Percentiles rank a stretch among this genome's conserved stretches.
These are phyloP conservation scores for Zygotorulaspora mrakii DNA, from an alignment of 1,139 yeast species.

Conservation along the genomic window DNA sequence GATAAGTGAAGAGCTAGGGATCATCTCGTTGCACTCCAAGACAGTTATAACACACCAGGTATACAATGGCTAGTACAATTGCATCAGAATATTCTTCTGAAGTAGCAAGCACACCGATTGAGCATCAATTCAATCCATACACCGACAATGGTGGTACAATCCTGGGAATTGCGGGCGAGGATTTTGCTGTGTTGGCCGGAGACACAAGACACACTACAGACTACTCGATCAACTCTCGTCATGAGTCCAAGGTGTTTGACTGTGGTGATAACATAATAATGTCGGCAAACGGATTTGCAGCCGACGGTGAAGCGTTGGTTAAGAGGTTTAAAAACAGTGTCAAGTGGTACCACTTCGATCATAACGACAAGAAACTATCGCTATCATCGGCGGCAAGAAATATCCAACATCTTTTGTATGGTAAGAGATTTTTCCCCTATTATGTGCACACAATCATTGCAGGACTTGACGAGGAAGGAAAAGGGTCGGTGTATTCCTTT, in stretches of 20 bases:
- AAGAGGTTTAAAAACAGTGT: conserved; percentile 71
- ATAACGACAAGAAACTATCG: conserved; percentile 62
- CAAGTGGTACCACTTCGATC: conserved; percentile 92
- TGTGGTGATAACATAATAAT: conserved; percentile 85
- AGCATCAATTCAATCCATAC: conserved; percentile 93
- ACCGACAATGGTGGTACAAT: conserved; percentile 97
- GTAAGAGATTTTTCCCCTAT: conserved; percentile 94
- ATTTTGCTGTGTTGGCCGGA: conserved; percentile 94
- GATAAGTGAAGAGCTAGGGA: no score
- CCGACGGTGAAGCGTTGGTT: conserved; percentile 85
- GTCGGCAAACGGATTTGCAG: conserved; percentile 95
- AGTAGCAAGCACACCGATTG: conserved; percentile 61
- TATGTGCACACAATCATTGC: conserved; percentile 93
- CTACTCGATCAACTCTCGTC: conserved; percentile 87
- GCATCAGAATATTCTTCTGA: conserved; percentile 61
- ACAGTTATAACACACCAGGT: background rate
- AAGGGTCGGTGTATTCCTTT: conserved; percentile 91
- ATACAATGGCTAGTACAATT: conserved; percentile 42
- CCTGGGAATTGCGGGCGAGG: conserved; percentile 95
- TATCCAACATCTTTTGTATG: conserved; percentile 84
- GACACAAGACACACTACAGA: conserved; percentile 97
- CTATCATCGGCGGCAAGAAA: conserved; percentile 81
- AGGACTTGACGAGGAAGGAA: conserved; percentile 91
- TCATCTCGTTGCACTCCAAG: no score
- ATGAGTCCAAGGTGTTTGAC: conserved; percentile 84